Evolutionary conservation across 768 basidiomycete species (phyloP).

Genomic region (Mycena rosella): DNA sequence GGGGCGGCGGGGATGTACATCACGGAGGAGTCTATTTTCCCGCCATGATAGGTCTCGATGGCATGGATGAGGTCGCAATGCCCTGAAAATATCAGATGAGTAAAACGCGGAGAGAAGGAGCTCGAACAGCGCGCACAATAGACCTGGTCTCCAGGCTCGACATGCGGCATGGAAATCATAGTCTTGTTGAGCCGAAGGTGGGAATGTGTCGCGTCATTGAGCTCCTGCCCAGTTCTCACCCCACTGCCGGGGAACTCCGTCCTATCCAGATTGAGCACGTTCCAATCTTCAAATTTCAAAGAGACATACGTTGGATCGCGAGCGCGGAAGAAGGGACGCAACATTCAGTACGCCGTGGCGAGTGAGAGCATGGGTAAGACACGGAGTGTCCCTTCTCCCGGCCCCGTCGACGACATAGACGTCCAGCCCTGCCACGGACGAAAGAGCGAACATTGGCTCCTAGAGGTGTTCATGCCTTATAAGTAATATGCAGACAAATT

Average conservation of each 20-base stretch:
- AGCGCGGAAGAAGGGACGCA: slow-evolving; percentile 75
- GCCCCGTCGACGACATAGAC: slow-evolving; percentile 65
- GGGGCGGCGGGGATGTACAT: slow-evolving; percentile 69
- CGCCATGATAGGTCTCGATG: slow-evolving; percentile 63
- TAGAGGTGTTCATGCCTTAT: slow-evolving; percentile 29
- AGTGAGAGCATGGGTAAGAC: slow-evolving; percentile 69
- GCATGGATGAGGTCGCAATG: slow-evolving; percentile 70
- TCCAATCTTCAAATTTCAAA: slow-evolving; percentile 66
- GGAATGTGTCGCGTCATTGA: slow-evolving; percentile 69
- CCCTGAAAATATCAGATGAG: slow-evolving; percentile 51
- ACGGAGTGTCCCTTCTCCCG: slow-evolving; percentile 71
- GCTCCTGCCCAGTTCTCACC: slow-evolving; percentile 67
- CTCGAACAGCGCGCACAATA: slow-evolving; percentile 53
- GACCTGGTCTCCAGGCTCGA: slow-evolving; percentile 60
- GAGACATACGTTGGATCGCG: slow-evolving; percentile 38
- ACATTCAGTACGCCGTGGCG: slow-evolving; percentile 72
- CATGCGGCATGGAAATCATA: slow-evolving; percentile 69
- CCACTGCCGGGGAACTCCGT: slow-evolving; percentile 67
- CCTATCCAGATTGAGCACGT: slow-evolving; percentile 61
- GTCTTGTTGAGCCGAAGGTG: slow-evolving; percentile 68
- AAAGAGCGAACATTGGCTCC: slow-evolving; percentile 67
- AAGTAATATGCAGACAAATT: background rate
- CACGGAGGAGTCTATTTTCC: slow-evolving; percentile 65
- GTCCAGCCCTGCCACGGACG: slow-evolving; percentile 73
- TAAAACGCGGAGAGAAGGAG: slow-evolving; percentile 14